These are phyloP conservation scores for Escallonia herrerae DNA, from an alignment of 129 eudicot species.

Conservation along the genomic window DNA sequence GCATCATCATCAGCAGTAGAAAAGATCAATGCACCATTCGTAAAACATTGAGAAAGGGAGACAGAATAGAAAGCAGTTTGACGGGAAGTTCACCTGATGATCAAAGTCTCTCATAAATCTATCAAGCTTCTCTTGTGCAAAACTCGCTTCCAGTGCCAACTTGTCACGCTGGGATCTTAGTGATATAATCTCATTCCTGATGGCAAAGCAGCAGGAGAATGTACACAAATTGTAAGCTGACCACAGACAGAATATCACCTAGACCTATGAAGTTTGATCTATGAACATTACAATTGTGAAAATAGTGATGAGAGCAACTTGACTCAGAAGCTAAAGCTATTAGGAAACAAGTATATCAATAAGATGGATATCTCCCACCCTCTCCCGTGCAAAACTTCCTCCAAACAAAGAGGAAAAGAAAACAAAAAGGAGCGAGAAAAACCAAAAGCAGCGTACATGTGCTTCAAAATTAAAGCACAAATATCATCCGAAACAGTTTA, in stretches of 20 bases:
- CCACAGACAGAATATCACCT: too few relatives aligned
- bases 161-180: conserved; percentile 71
- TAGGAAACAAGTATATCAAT: neutral
- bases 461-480: too few relatives aligned
- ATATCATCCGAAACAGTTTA: too few relatives aligned
- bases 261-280: too few relatives aligned
- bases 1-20: neutral
- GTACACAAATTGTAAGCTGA: too few relatives aligned
- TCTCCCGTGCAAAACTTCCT: too few relatives aligned
- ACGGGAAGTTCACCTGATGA: conserved; percentile 38
- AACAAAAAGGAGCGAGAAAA: too few relatives aligned
- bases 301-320: neutral
- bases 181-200: conserved; percentile 49
- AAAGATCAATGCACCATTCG: neutral
- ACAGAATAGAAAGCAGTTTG: neutral
- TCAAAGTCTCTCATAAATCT: conserved; percentile 73
- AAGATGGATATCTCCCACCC: too few relatives aligned
- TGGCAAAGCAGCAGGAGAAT: neutral
- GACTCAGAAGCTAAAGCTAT: neutral
- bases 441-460: too few relatives aligned
- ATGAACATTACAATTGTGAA: neutral
- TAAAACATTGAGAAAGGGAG: neutral
- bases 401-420: too few relatives aligned
- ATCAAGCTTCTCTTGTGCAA: conserved; percentile 68
- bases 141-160: conserved; percentile 52